Evolutionary conservation across 2,329 filamentous ascomycete genomes (phyloP).

Genomic region (Aspergillus pseudoterreus): DNA sequence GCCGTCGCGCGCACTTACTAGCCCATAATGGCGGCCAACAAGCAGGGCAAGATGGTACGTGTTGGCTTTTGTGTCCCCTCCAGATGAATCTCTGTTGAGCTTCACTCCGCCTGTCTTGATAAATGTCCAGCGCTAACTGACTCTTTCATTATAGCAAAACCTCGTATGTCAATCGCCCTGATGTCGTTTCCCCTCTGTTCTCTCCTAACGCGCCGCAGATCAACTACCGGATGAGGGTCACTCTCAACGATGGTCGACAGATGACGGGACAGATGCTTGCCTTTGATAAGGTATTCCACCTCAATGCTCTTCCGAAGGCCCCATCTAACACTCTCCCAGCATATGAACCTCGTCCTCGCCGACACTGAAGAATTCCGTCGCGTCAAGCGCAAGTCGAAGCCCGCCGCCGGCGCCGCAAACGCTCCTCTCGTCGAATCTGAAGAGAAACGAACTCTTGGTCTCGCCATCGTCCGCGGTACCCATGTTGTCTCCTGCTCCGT

Average conservation of each 20-base stretch:
- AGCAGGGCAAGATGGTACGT: slow-evolving; percentile 99
- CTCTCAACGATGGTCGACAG: slow-evolving; percentile 88
- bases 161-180: slow-evolving; percentile 49
- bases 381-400: slow-evolving; percentile 80
- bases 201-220: slow-evolving; percentile 65
- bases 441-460: slow-evolving; percentile 94
- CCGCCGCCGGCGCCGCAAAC: slow-evolving; percentile 54
- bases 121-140: slow-evolving; percentile 51
- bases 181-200: neutral
- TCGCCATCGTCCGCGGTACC: slow-evolving; percentile 90
- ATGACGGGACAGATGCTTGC: slow-evolving; percentile 98
- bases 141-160: slow-evolving; percentile 52
- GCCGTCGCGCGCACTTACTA: slow-evolving; percentile 42
- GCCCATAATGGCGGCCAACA: slow-evolving; percentile 64
- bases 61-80: neutral
- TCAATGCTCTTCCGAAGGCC: neutral
- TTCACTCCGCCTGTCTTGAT: neutral
- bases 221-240: slow-evolving; percentile 99
- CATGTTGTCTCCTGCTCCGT: slow-evolving; percentile 94
- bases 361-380: slow-evolving; percentile 97
- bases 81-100: slow-evolving; percentile 8
- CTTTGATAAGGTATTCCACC: slow-evolving; percentile 76
- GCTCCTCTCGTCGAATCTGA: slow-evolving; percentile 76
- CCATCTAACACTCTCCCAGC: slow-evolving; percentile 49
- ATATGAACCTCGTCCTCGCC: slow-evolving; percentile 98